Percentiles rank a stretch among this genome's conserved stretches.
Evolutionary conservation across 179 eudicot genomes (phyloP).

Genomic region (Carnegiea gigantea): DNA sequence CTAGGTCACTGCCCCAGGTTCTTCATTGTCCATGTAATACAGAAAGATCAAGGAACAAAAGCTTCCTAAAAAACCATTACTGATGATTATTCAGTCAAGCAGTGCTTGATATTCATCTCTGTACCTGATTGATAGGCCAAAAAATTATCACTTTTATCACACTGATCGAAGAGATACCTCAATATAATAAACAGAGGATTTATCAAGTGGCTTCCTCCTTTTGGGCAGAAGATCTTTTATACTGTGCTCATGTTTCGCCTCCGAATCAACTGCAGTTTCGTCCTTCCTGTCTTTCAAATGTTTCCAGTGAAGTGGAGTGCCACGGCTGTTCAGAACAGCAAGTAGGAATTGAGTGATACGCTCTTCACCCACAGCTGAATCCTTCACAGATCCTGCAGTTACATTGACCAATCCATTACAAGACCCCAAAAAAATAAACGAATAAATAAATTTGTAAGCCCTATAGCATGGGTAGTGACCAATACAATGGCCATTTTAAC

Average conservation of each 20-base stretch:
- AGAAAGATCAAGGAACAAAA: too few species aligned
- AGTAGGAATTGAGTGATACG: slow-evolving; percentile 91
- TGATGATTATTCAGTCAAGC: neutral
- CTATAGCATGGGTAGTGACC: neutral
- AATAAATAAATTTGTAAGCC: too few species aligned
- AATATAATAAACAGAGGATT: slow-evolving; percentile 57
- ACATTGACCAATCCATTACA: neutral
- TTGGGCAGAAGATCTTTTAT: slow-evolving; percentile 68
- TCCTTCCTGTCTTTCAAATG: slow-evolving; percentile 40
- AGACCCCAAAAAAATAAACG: neutral
- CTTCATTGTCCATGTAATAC: too few species aligned
- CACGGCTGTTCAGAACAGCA: slow-evolving; percentile 76
- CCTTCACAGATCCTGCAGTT: slow-evolving; percentile 81
- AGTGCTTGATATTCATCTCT: neutral
- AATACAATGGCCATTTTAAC: neutral
- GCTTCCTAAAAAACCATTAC: neutral
- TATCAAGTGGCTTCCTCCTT: slow-evolving; percentile 56
- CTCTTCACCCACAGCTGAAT: slow-evolving; percentile 97
- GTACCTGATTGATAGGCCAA: slow-evolving; percentile 1
- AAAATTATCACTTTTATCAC: neutral
- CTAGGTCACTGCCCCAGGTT: too few species aligned
- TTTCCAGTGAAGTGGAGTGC: slow-evolving; percentile 90
- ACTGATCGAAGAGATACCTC: slow-evolving; percentile 51
- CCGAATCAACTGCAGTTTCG: slow-evolving; percentile 28
- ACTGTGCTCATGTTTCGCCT: slow-evolving; percentile 44